Percentiles rank a stretch among this genome's conserved stretches.
Conservation (phyloP, 2,329 filamentous ascomycete species). For the Thyridium curvatum region DNA sequence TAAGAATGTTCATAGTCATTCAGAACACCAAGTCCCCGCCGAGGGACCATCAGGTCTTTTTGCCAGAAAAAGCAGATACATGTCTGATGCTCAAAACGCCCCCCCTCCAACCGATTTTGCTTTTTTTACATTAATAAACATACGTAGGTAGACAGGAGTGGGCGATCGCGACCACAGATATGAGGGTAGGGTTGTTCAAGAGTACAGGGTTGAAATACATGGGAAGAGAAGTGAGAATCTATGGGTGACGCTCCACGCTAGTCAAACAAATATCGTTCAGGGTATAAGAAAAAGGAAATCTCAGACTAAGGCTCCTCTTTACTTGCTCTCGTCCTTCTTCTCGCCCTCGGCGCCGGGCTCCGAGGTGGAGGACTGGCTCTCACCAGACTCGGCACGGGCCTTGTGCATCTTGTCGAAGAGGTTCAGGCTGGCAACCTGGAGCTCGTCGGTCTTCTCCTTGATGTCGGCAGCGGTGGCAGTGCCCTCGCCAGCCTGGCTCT, state of each 20-base stretch:
- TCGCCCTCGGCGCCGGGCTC: conserved; percentile 57
- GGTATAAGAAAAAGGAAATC: conserved; percentile 15
- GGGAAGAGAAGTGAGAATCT: conserved; percentile 19
- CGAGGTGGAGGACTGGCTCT: conserved; percentile 43
- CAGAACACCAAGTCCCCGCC: background rate
- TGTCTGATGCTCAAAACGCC: conserved; percentile 6
- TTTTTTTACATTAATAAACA: too few species aligned
- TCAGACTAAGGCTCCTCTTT: conserved; percentile 28
- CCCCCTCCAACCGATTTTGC: too few species aligned
- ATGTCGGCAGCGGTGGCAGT: conserved; percentile 82
- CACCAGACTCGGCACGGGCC: conserved; percentile 65
- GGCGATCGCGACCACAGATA: too few species aligned
- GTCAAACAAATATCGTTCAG: too few species aligned
- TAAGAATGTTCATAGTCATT: background rate
- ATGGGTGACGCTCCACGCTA: conserved; percentile 22
- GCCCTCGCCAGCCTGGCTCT: conserved; percentile 91
- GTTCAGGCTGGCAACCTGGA: conserved; percentile 91
- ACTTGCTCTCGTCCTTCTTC: conserved; percentile 72
- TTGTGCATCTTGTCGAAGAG: conserved; percentile 99
- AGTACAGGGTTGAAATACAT: conserved; percentile 46
- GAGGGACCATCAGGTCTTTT: too few species aligned
- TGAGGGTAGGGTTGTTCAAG: too few species aligned
- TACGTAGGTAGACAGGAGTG: too few species aligned
- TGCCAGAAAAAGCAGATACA: too few species aligned
- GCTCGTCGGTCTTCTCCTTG: conserved; percentile 98